Evolutionary conservation across 345 rosid genomes (phyloP).

Genomic region (Lepidium sativum): DNA sequence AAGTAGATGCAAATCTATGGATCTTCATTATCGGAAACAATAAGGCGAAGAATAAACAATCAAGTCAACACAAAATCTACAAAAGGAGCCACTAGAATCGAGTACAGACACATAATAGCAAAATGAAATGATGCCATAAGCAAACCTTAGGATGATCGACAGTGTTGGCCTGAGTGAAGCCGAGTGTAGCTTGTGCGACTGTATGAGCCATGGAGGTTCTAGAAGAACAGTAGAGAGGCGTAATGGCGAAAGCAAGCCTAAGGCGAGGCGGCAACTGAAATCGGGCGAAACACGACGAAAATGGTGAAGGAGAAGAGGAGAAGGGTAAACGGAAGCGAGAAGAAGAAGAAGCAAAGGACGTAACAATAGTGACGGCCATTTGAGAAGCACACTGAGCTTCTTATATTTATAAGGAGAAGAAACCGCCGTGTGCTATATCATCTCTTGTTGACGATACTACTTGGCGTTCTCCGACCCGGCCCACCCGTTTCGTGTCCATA

Average conservation of each 20-base stretch:
- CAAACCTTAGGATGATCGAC: slow-evolving; percentile 56
- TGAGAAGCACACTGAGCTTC: slow-evolving; percentile 12
- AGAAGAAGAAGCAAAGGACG: slow-evolving; percentile 40
- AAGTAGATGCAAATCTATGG: not conserved
- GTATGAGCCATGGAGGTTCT: slow-evolving; percentile 47
- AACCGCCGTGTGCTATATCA: slow-evolving; percentile 19
- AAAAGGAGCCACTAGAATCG: slow-evolving; percentile 5
- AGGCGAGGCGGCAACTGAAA: slow-evolving; percentile 14
- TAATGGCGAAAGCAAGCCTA: slow-evolving; percentile 26
- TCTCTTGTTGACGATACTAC: not conserved
- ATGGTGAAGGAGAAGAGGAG: slow-evolving; percentile 20
- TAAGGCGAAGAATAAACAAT: not conserved
- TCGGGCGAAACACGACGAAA: slow-evolving; percentile 3
- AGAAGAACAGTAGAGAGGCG: slow-evolving; percentile 28
- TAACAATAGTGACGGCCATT: slow-evolving; percentile 42
- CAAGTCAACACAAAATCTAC: not conserved
- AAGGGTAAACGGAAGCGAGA: slow-evolving; percentile 9
- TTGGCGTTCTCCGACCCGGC: not conserved
- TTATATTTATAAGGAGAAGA: slow-evolving; percentile 16
- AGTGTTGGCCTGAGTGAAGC: slow-evolving; percentile 59
- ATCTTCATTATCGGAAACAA: not conserved
- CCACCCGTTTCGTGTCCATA: not conserved
- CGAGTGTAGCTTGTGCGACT: slow-evolving; percentile 52
- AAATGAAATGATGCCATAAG: not conserved
- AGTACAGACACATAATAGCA: not conserved